Evolutionary conservation across 345 rosid genomes (phyloP).

Genomic region (Gossypium ekmanianum): DNA sequence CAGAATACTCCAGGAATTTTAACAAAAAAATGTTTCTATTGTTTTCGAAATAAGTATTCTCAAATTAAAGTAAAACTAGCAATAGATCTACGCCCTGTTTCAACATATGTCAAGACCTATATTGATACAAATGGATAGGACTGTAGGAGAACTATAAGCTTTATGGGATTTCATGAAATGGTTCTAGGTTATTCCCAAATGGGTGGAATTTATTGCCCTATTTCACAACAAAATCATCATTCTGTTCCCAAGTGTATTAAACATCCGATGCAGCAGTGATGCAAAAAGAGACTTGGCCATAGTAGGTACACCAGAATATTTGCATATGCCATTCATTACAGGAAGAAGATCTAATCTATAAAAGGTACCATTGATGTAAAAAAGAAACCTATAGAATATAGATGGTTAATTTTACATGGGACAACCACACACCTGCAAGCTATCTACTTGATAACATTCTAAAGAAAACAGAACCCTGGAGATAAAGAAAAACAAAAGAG

Average conservation of each 20-base stretch:
- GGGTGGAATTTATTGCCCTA: constrained; percentile 33
- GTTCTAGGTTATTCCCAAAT: constrained; percentile 46
- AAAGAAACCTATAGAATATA: constrained; percentile 19
- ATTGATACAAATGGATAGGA: constrained; percentile 25
- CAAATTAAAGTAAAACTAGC: constrained; percentile 15
- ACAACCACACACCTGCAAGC: constrained; percentile 17
- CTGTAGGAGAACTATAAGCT: constrained; percentile 41
- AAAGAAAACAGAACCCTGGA: constrained; percentile 14
- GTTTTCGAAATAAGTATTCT: constrained; percentile 18
- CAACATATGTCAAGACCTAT: constrained; percentile 55
- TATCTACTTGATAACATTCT: constrained; percentile 15
- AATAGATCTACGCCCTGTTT: constrained; percentile 21
- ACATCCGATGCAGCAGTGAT: constrained; percentile 24
- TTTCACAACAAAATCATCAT: constrained; percentile 37
- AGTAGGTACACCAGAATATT: constrained; percentile 67
- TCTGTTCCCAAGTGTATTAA: background rate
- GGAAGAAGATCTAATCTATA: constrained; percentile 68
- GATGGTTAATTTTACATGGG: constrained; percentile 10
- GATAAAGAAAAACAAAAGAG: background rate
- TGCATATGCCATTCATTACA: constrained; percentile 70
- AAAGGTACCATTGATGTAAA: constrained; percentile 37
- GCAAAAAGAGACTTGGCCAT: constrained; percentile 92
- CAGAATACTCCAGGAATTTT: constrained; percentile 11
- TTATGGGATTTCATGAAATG: constrained; percentile 45
- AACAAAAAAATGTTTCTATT: constrained; percentile 10